phyloP scores from a whole-genome alignment of 495 filamentous ascomycete genomes.

The Aspergillus baeticus region DNA sequence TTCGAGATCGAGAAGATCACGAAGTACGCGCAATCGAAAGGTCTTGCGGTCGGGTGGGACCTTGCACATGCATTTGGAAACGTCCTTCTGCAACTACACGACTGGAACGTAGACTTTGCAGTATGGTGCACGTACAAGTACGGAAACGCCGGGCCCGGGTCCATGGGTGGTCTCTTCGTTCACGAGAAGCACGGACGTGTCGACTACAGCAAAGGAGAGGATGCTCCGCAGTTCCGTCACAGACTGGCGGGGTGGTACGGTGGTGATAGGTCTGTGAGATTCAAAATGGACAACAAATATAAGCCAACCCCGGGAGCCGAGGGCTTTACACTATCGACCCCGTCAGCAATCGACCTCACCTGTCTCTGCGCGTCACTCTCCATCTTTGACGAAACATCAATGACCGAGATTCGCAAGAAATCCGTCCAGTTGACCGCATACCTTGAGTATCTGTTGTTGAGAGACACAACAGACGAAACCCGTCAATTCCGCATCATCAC shows the following conservation, averaged over 20 bases:
- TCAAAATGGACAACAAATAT: conserved; percentile 79
- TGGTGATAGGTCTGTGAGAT: conserved; percentile 72
- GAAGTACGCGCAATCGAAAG: conserved; percentile 67
- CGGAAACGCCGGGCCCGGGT: conserved; percentile 83
- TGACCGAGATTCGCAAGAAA: conserved; percentile 68
- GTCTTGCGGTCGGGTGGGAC: conserved; percentile 87
- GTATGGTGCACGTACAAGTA: conserved; percentile 99
- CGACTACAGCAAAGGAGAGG: conserved; percentile 45
- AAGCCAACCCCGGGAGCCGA: conserved; percentile 66
- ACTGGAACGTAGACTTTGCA: conserved; percentile 94
- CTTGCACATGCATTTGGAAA: conserved; percentile 95
- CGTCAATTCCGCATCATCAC: conserved; percentile 67
- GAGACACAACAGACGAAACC: conserved; percentile 39
- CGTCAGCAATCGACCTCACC: conserved; percentile 57
- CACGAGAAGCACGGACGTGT: conserved; percentile 68
- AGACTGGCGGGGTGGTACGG: conserved; percentile 88
- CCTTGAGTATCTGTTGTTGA: conserved; percentile 66
- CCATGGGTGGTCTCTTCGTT: conserved; percentile 84
- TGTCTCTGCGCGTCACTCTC: conserved; percentile 72
- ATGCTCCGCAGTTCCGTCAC: conserved; percentile 46
- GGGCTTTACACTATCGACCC: conserved; percentile 62
- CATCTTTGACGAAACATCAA: conserved; percentile 72
- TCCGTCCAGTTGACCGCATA: conserved; percentile 76
- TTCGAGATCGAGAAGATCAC: conserved; percentile 90
- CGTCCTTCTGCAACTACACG: conserved; percentile 75